Percentiles rank a stretch among this genome's conserved stretches.
Evolutionary conservation across 768 basidiomycete species (phyloP).

Genomic region (Leccinum obscurum): DNA sequence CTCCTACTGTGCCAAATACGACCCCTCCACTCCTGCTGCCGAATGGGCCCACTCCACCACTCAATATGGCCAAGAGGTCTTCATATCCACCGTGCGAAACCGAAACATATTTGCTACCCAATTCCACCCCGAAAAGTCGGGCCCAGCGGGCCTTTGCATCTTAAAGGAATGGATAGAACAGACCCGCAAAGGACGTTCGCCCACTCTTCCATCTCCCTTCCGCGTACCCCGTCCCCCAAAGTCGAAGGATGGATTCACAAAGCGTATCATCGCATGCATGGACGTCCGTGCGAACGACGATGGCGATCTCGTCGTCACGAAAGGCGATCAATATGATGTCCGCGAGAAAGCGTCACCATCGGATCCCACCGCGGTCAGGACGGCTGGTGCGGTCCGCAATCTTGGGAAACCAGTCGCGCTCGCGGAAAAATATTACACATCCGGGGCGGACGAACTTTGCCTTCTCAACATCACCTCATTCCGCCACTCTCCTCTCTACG

Average conservation of each 20-base stretch:
- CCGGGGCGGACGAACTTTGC: slow-evolving; percentile 95
- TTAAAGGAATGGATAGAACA: slow-evolving; percentile 77
- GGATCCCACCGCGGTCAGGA: slow-evolving; percentile 35
- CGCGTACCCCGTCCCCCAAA: slow-evolving; percentile 41
- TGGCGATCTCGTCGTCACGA: slow-evolving; percentile 97
- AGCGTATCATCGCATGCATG: slow-evolving; percentile 95
- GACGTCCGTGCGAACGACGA: slow-evolving; percentile 95
- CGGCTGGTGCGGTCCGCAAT: slow-evolving; percentile 85
- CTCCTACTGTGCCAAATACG: slow-evolving; percentile 85
- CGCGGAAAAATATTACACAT: slow-evolving; percentile 78
- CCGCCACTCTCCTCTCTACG: slow-evolving; percentile 90
- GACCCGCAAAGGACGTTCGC: slow-evolving; percentile 43
- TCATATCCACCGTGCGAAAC: slow-evolving; percentile 80
- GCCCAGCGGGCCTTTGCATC: slow-evolving; percentile 78
- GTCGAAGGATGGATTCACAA: slow-evolving; percentile 72
- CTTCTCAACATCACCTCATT: slow-evolving; percentile 99
- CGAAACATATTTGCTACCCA: slow-evolving; percentile 90
- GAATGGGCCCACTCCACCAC: slow-evolving; percentile 85
- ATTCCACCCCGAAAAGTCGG: slow-evolving; percentile 99
- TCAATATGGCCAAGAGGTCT: slow-evolving; percentile 92
- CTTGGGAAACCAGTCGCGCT: slow-evolving; percentile 96
- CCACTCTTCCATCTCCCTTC: slow-evolving; percentile 24
- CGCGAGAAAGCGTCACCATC: slow-evolving; percentile 65
- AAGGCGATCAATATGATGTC: slow-evolving; percentile 99
- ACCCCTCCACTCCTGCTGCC: slow-evolving; percentile 56